Conservation (phyloP, 2,329 filamentous ascomycete genomes). For the Ophiostoma sp. region DNA sequence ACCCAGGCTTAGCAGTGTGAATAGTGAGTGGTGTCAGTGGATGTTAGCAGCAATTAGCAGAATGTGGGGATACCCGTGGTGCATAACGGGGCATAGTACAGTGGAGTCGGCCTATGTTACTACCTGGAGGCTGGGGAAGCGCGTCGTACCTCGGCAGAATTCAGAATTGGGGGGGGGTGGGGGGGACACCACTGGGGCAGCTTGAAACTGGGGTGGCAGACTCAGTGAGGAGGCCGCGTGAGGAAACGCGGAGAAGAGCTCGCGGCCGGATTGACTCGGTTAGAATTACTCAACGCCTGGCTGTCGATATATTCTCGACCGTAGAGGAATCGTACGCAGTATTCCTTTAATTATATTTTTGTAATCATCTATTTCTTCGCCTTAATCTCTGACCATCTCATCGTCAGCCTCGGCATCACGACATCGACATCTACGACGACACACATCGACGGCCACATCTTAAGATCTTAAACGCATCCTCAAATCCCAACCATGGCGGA, state of each 20-base stretch:
- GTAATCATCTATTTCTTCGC: not conserved
- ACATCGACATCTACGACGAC: not conserved
- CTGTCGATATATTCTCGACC: not conserved
- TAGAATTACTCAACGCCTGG: not conserved
- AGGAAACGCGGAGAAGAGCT: not conserved
- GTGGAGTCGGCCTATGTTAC: not conserved
- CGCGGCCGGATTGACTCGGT: not conserved
- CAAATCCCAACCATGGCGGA: slow-evolving; percentile 42
- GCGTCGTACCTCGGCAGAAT: slow-evolving; percentile 21
- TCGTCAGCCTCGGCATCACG: not conserved
- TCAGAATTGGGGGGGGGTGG: not conserved
- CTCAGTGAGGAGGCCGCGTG: not conserved
- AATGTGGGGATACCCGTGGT: slow-evolving; percentile 5
- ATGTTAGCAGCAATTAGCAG: not conserved
- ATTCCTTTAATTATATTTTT: not conserved
- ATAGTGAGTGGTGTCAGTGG: not conserved
- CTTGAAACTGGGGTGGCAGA: not conserved
- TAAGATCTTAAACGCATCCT: not conserved
- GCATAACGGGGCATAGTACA: not conserved
- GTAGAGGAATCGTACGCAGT: not conserved
- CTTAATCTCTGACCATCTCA: not conserved
- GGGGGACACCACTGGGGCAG: too few relatives aligned
- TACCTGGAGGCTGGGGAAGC: slow-evolving; percentile 4
- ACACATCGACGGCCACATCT: not conserved
- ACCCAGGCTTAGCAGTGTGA: not conserved